Conservation (phyloP, 2,329 filamentous ascomycete genomes). For the Pyrenophora graminea region DNA sequence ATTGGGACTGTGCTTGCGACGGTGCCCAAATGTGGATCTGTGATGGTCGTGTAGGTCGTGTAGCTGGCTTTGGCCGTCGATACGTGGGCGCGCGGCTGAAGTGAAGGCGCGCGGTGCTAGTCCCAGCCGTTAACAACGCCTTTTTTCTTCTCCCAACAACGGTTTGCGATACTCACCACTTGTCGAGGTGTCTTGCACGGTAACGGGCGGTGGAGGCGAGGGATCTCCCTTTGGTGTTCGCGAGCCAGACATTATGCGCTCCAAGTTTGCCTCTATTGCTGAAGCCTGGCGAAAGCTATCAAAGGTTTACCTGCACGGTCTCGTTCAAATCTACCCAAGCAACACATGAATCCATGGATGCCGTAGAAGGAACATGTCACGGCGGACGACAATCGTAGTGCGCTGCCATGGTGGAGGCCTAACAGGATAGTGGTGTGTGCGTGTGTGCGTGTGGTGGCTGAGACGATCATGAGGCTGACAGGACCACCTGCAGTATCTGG, state of each 20-base stretch:
- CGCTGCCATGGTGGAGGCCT: conserved; percentile 7
- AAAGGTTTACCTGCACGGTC: background rate
- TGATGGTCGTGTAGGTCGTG: conserved; percentile 18
- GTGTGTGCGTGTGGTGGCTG: conserved; percentile 8
- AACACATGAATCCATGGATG: background rate
- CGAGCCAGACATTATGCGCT: conserved; percentile 7
- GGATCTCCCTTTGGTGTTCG: conserved; percentile 15
- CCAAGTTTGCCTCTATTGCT: background rate
- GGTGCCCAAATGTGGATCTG: conserved; percentile 29
- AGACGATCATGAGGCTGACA: conserved; percentile 15
- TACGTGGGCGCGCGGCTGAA: conserved; percentile 13
- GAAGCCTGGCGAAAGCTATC: conserved; percentile 3
- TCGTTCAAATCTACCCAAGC: conserved; percentile 5
- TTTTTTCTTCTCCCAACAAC: background rate
- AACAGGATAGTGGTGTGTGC: background rate
- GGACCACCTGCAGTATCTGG: background rate
- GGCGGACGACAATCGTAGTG: background rate
- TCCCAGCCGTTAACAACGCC: conserved; percentile 3
- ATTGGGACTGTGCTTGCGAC: conserved; percentile 42
- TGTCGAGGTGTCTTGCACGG: conserved; percentile 40
- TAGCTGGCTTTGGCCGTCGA: conserved; percentile 14
- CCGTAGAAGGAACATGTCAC: background rate
- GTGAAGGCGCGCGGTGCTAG: conserved; percentile 26
- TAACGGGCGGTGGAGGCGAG: conserved; percentile 41
- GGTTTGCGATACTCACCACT: conserved; percentile 6